phyloP scores from a whole-genome alignment of 192 early-diverging fungal genomes.

The Coemansia sp. region DNA sequence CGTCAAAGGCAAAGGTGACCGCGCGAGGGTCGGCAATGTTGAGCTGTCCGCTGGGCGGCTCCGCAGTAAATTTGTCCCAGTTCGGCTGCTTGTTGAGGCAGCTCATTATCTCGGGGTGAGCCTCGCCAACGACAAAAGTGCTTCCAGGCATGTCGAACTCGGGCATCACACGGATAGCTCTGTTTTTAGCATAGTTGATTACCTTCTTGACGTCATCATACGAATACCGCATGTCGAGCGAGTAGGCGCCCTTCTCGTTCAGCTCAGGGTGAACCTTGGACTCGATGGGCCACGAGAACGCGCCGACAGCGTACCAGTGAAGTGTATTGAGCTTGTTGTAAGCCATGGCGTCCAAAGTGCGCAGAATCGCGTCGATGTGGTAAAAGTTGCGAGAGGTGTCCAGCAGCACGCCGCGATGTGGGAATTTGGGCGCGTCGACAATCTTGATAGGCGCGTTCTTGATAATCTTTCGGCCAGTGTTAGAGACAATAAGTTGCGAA shows the following conservation, averaged over 20 bases:
- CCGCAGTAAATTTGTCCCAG: constrained; percentile 59
- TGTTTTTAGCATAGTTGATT: constrained; percentile 69
- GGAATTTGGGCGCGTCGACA: constrained; percentile 60
- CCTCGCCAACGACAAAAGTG: constrained; percentile 58
- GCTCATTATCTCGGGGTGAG: constrained; percentile 61
- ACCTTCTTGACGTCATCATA: constrained; percentile 69
- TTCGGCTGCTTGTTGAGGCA: constrained; percentile 63
- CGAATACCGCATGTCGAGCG: constrained; percentile 64
- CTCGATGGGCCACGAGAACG: constrained; percentile 72
- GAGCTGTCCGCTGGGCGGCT: constrained; percentile 83
- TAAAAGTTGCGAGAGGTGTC: constrained; percentile 72
- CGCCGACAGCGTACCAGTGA: constrained; percentile 72
- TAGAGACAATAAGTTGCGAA: constrained; percentile 66
- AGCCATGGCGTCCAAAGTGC: constrained; percentile 65
- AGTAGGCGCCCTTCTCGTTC: constrained; percentile 64
- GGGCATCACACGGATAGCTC: constrained; percentile 82
- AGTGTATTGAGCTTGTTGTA: constrained; percentile 78
- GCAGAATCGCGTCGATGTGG: constrained; percentile 58
- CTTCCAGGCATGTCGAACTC: constrained; percentile 88
- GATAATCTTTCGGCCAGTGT: constrained; percentile 53
- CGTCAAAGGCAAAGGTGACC: constrained; percentile 60
- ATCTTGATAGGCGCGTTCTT: constrained; percentile 61
- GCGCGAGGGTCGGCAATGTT: constrained; percentile 68
- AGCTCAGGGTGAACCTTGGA: constrained; percentile 66
- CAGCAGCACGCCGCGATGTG: constrained; percentile 70